phyloP scores from a whole-genome alignment of 495 filamentous ascomycete genomes.

The Aspergillus haitiensis region DNA sequence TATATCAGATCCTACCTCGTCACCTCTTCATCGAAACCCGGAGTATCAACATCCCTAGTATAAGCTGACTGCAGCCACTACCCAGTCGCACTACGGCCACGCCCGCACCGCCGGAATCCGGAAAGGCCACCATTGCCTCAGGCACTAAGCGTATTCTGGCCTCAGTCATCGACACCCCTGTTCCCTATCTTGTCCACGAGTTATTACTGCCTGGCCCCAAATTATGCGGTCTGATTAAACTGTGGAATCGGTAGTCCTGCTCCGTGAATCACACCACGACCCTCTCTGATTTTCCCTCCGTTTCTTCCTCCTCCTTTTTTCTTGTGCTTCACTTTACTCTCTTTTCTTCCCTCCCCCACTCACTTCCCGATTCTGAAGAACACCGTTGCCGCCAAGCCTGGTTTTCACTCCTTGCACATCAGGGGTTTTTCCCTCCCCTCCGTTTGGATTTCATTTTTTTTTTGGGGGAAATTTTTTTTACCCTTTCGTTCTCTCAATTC shows the following conservation, averaged over 20 bases:
- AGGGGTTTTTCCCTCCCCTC: constrained; percentile 21
- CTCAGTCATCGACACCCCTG: constrained; percentile 5
- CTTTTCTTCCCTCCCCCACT: constrained; percentile 13
- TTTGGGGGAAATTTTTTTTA: not conserved
- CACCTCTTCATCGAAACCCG: not conserved
- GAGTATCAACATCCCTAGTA: not conserved
- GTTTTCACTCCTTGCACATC: not conserved
- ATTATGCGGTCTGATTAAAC: constrained; percentile 22
- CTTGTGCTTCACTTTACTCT: constrained; percentile 25
- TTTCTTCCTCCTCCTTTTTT: constrained; percentile 19
- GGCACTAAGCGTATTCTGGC: constrained; percentile 2
- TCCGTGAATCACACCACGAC: constrained; percentile 31
- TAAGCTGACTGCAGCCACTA: not conserved
- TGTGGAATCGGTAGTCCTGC: constrained; percentile 16
- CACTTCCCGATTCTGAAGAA: constrained; percentile 9
- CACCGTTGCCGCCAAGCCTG: constrained; percentile 8
- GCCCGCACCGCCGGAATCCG: constrained; percentile 3
- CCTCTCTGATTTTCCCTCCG: constrained; percentile 18
- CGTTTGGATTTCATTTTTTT: constrained; percentile 2
- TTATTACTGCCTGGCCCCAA: constrained; percentile 15
- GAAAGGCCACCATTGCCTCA: constrained; percentile 18
- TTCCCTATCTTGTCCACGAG: constrained; percentile 12
- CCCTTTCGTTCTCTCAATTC: not conserved
- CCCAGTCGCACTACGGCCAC: constrained; percentile 10
- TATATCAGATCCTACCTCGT: constrained; percentile 2